Evolutionary conservation across 495 filamentous ascomycete species (phyloP), one percentile per base, ranked within the genome.

Genomic region (Penicillium coffeae): DNA sequence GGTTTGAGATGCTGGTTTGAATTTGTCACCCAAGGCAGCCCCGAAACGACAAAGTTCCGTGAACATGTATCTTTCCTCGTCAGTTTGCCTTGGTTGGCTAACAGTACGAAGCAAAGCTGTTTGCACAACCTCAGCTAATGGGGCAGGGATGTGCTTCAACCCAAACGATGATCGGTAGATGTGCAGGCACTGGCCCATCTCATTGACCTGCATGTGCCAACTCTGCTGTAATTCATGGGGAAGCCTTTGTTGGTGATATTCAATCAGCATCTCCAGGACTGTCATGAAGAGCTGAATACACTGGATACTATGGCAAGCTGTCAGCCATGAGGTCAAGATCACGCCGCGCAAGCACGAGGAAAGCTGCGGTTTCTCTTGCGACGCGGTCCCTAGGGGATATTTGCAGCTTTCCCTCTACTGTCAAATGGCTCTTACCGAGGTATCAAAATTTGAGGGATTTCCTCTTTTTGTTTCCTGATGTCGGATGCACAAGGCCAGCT

Each of bases 371-470:
- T n/a, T n/a, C n/a, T n/a, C n/a, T n/a, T n/a, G n/a, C n/a, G n/a
- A n/a, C n/a, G n/a, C n/a, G n/a, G n/a, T n/a, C n/a, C n/a, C n/a
- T n/a, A n/a, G n/a, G n/a, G n/a, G n/a, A n/a, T n/a, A n/a, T n/a
- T n/a, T n/a, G n/a, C n/a, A 18, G 20, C 1, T 4, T 6, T 8
- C 18, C 38, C 35, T 16, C 12, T 32, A 38, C 21, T 7, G 45
- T 18, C 2, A 14, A 22, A 16, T 8, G 16, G 36, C 20, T 9
- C 70, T 68, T 64, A 74, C 71, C 66, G 63, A 43, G 72, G 38
- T 22, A 66, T 54, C 13, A 75, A 42, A 10, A 70, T 27, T 38
- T 73, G 70, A 39, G 71, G 64, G 18, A 66, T 45, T 10, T 56
- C 58, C 14, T 58, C 50, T 10, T 58, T 51, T n/a, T 58, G 48